Conservation (phyloP, 192 early-diverging fungal genomes). For the Mortierella hygrophila region DNA sequence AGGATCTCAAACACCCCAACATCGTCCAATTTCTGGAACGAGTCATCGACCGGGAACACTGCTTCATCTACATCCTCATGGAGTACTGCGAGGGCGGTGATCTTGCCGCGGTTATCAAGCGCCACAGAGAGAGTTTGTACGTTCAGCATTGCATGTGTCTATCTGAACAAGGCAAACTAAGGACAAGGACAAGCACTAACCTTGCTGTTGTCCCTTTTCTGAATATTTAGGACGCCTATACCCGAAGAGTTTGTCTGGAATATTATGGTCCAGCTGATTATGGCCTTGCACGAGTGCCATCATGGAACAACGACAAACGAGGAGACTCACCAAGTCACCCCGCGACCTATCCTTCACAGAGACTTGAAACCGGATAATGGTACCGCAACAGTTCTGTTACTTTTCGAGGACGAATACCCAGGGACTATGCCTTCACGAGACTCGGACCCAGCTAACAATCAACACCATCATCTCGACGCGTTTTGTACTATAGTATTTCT, state of each 20-base stretch:
- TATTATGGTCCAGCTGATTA: slow-evolving; percentile 72
- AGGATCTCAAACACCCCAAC: slow-evolving; percentile 78
- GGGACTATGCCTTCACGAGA: neutral
- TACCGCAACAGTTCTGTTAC: slow-evolving; percentile 4
- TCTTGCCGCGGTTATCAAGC: slow-evolving; percentile 73
- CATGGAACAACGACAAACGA: slow-evolving; percentile 54
- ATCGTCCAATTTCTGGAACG: slow-evolving; percentile 82
- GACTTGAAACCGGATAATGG: slow-evolving; percentile 85
- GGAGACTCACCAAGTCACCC: slow-evolving; percentile 25
- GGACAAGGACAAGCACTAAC: neutral
- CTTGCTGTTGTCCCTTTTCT: neutral
- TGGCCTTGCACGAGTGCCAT: slow-evolving; percentile 81
- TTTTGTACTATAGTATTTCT: slow-evolving; percentile 68
- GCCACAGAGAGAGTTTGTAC: slow-evolving; percentile 70
- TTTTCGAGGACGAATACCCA: neutral
- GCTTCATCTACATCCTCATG: slow-evolving; percentile 84
- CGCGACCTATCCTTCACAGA: slow-evolving; percentile 73
- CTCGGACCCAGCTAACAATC: neutral
- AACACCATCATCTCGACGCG: neutral
- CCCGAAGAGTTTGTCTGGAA: slow-evolving; percentile 78
- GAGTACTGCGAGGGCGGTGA: slow-evolving; percentile 85
- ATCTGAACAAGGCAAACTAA: neutral
- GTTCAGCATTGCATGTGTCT: neutral
- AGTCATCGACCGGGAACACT: slow-evolving; percentile 73
- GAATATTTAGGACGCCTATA: slow-evolving; percentile 58